Conservation (phyloP, 2,329 filamentous ascomycete genomes). For the Exophiala alcalophila region DNA sequence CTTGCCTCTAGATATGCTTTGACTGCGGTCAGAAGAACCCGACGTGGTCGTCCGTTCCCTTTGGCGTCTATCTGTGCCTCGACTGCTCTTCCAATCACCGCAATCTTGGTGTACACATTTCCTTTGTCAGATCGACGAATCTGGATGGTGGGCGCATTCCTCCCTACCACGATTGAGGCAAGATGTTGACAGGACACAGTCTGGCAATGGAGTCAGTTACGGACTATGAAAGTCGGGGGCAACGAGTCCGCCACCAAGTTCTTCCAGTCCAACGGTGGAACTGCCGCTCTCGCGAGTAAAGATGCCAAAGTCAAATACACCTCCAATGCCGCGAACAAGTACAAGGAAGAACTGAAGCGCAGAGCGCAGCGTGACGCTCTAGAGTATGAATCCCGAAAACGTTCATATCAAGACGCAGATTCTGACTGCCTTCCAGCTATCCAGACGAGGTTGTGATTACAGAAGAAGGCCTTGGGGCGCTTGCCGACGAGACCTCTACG, state of each 20-base stretch:
- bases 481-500: constrained; percentile 65
- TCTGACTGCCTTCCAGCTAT: constrained; percentile 54
- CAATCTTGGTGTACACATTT: constrained; percentile 97
- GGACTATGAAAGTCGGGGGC: constrained; percentile 95
- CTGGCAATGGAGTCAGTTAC: constrained; percentile 99
- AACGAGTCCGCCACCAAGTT: constrained; percentile 98
- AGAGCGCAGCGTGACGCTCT: constrained; percentile 78
- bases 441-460: constrained; percentile 82
- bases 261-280: constrained; percentile 94
- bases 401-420: constrained; percentile 26
- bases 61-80: constrained; percentile 96
- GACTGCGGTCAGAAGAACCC: constrained; percentile 97
- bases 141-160: constrained; percentile 76
- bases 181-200: constrained; percentile 49
- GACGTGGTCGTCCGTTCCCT: constrained; percentile 95
- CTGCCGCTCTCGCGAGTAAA: constrained; percentile 90
- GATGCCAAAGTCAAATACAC: constrained; percentile 97
- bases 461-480: constrained; percentile 61
- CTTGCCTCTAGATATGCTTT: constrained; percentile 79
- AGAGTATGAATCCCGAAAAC: constrained; percentile 59
- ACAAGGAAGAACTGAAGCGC: constrained; percentile 93
- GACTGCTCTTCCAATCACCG: constrained; percentile 97
- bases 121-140: constrained; percentile 96
- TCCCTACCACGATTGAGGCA: not conserved
- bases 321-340: constrained; percentile 88